Conservation (phyloP, 2,329 filamentous ascomycete species). For the Epichloe sibirici region DNA sequence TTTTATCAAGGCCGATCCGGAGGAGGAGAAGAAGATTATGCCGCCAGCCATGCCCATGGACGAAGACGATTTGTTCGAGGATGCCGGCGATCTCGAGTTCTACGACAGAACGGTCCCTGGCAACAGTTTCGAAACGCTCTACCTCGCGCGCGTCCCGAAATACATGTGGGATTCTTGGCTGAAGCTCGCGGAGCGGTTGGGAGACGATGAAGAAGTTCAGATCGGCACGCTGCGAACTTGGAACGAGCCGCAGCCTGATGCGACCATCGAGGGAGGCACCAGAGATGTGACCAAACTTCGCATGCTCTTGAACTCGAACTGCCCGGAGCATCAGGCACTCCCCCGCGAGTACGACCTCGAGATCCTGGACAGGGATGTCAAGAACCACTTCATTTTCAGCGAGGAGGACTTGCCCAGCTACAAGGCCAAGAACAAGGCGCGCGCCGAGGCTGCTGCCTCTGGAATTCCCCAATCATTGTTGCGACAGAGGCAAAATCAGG, state of each 20-base stretch:
- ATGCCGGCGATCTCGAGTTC: conserved; percentile 45
- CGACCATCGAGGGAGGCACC: conserved; percentile 30
- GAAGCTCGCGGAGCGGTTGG: conserved; percentile 40
- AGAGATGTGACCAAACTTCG: conserved; percentile 27
- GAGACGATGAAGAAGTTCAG: conserved; percentile 71
- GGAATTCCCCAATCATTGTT: conserved; percentile 48
- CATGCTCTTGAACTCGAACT: conserved; percentile 55
- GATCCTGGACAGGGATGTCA: conserved; percentile 48
- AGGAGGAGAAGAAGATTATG: conserved; percentile 27
- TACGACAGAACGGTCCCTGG: conserved; percentile 31
- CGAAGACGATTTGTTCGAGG: conserved; percentile 58
- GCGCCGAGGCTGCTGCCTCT: conserved; percentile 42
- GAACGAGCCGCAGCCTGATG: conserved; percentile 40
- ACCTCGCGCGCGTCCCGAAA: conserved; percentile 66
- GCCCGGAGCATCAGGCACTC: conserved; percentile 60
- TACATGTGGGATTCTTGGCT: conserved; percentile 73
- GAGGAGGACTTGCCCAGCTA: conserved; percentile 71
- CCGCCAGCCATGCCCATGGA: conserved; percentile 27
- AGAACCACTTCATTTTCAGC: conserved; percentile 84
- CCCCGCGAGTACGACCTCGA: conserved; percentile 77
- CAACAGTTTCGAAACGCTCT: conserved; percentile 37
- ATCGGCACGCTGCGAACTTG: conserved; percentile 61
- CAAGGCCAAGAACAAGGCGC: conserved; percentile 35
- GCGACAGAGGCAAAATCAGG: conserved; percentile 23
- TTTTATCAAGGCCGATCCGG: conserved; percentile 38